A percentile compares a stretch with the other conserved stretches of the same genome.
phyloP scores from a whole-genome alignment of 306 rosid species.

The Quercus gilva region DNA sequence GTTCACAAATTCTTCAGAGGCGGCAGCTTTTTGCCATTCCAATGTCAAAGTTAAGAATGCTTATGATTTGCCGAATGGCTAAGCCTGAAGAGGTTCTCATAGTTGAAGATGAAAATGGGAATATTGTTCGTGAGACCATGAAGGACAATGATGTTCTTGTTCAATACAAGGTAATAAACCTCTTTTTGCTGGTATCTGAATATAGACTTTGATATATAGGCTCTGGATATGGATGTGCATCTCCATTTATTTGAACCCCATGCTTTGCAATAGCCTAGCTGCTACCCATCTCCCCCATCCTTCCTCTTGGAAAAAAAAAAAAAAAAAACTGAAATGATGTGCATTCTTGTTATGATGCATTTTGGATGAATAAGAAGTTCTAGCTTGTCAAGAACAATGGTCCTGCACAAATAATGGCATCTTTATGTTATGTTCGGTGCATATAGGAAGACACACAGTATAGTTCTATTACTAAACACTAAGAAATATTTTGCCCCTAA shows the following conservation, averaged over 20 bases:
- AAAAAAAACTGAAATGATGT: neutral
- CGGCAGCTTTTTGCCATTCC: conserved; percentile 79
- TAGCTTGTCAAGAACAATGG: neutral
- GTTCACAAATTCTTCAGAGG: conserved; percentile 73
- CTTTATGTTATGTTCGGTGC: neutral
- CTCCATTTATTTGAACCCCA: neutral
- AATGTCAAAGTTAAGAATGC: conserved; percentile 96
- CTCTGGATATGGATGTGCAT: neutral
- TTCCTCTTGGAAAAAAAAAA: neutral
- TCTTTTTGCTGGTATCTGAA: neutral
- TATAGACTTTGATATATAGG: neutral
- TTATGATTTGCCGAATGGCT: conserved; percentile 98
- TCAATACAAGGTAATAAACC: conserved; percentile 76
- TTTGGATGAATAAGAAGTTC: neutral
- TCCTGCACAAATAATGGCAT: neutral
- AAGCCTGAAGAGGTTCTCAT: conserved; percentile 99
- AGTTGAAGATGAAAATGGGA: conserved; percentile 98
- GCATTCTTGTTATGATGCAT: neutral
- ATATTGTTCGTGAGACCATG: conserved; percentile 96
- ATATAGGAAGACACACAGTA: neutral
- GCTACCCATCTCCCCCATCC: neutral
- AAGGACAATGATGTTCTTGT: conserved; percentile 99
- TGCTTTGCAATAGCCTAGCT: neutral
- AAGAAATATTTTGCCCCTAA: neutral
- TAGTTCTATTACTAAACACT: neutral